Percentiles rank a stretch among this genome's conserved stretches.
Conservation (phyloP, 371 early-diverging fungal species). For the Furculomyces boomerangus region DNA sequence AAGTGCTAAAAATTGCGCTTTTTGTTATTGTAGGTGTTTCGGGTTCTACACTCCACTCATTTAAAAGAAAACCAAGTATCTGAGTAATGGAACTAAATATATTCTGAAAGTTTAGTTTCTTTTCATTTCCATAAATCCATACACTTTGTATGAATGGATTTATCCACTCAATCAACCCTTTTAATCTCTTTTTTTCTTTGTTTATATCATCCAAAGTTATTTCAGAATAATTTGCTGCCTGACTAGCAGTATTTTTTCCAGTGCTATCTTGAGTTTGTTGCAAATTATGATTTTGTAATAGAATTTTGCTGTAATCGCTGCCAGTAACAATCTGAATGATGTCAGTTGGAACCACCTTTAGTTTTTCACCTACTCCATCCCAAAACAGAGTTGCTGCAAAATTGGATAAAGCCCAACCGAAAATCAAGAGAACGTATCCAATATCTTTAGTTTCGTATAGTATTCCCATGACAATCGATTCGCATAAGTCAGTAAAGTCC, state of each 20-base stretch:
- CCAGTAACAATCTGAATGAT: neutral
- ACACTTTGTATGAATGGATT: neutral
- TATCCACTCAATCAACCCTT: conserved; percentile 1
- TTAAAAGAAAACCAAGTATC: too few relatives aligned
- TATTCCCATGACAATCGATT: neutral
- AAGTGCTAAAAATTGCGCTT: too few relatives aligned
- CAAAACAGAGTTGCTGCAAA: neutral
- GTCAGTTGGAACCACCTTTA: neutral
- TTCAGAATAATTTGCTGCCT: neutral
- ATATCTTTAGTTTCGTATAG: neutral
- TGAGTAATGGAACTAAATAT: too few relatives aligned
- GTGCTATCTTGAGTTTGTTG: neutral
- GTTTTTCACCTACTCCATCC: neutral
- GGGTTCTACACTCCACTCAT: too few relatives aligned
- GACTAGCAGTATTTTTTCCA: too few relatives aligned
- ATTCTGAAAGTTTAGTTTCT: too few relatives aligned
- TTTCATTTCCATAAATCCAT: too few relatives aligned
- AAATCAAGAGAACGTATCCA: neutral
- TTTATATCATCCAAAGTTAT: neutral
- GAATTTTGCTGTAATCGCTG: neutral
- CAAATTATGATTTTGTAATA: neutral
- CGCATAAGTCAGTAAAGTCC: neutral
- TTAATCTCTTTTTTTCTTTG: neutral
- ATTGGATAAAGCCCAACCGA: neutral
- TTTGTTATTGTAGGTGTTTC: too few relatives aligned